phyloP scores from a whole-genome alignment of 2,329 filamentous ascomycete genomes.

The Apiospora malaysiana region DNA sequence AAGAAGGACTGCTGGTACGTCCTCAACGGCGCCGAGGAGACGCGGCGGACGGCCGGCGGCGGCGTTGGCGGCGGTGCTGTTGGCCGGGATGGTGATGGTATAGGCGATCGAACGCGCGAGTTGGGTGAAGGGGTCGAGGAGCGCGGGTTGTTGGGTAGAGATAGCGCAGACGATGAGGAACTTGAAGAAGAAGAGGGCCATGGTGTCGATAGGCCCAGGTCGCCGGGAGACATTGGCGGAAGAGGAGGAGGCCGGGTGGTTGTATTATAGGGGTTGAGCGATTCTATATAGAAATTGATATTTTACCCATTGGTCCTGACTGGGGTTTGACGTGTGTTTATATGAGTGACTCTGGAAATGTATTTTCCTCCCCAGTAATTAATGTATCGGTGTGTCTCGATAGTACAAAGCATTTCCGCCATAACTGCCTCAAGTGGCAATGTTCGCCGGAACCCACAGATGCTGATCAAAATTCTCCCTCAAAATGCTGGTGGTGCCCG shows the following conservation, averaged over 20 bases:
- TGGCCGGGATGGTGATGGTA: background rate
- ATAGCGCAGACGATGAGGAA: conserved; percentile 13
- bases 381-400: too few relatives aligned
- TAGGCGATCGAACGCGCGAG: background rate
- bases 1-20: conserved; percentile 99
- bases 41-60: background rate
- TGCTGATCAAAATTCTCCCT: background rate
- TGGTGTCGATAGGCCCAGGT: background rate
- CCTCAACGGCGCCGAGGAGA: conserved; percentile 75
- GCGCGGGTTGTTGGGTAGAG: background rate
- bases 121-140: conserved; percentile 11
- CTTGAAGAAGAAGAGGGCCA: background rate
- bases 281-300: background rate
- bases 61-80: background rate
- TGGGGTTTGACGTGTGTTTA: background rate
- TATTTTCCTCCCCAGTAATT: too few relatives aligned
- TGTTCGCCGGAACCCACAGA: background rate
- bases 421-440: background rate
- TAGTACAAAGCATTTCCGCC: background rate
- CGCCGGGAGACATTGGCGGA: background rate
- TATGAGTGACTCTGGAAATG: too few relatives aligned
- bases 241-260: background rate
- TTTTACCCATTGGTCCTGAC: background rate
- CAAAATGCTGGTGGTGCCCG: too few relatives aligned
- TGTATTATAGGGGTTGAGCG: background rate